Evolutionary conservation across 164 flowering plant species (phyloP).

Genomic region (Umbellularia californica): DNA sequence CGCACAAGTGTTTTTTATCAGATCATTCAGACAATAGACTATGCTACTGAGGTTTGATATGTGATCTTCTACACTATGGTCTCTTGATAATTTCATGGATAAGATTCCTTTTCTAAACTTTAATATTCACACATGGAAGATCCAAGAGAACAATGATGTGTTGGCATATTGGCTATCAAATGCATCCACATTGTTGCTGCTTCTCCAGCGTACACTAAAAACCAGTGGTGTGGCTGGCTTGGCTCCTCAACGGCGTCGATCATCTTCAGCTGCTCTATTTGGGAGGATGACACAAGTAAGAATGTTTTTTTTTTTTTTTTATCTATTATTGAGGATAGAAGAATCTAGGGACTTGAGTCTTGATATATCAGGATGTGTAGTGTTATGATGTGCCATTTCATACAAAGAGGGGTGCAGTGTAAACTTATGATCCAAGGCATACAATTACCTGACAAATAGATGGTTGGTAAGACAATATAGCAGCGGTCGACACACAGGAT

Average conservation of each 20-base stretch:
- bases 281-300: constrained; percentile 95
- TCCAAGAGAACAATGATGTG: constrained; percentile 79
- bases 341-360: not conserved
- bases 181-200: constrained; percentile 80
- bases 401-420: too few relatives aligned
- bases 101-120: not conserved
- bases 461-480: too few relatives aligned
- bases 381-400: too few relatives aligned
- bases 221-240: constrained; percentile 94
- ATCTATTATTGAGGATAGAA: too few relatives aligned
- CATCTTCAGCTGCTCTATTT: constrained; percentile 82
- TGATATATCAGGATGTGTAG: too few relatives aligned
- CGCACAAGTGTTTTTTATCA: constrained; percentile 95
- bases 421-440: not conserved
- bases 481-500: too few relatives aligned
- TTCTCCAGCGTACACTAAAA: constrained; percentile 90
- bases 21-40: constrained; percentile 88
- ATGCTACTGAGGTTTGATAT: constrained; percentile 82
- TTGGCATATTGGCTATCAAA: constrained; percentile 97
- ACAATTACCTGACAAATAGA: not conserved
- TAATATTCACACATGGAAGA: constrained; percentile 27
- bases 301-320: not conserved
- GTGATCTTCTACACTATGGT: not conserved
- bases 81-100: not conserved
- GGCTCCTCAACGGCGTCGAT: constrained; percentile 86